Evolutionary conservation across 768 basidiomycete species (phyloP), one percentile per base, ranked within the genome.

Genomic region (Suillus hirtellus): DNA sequence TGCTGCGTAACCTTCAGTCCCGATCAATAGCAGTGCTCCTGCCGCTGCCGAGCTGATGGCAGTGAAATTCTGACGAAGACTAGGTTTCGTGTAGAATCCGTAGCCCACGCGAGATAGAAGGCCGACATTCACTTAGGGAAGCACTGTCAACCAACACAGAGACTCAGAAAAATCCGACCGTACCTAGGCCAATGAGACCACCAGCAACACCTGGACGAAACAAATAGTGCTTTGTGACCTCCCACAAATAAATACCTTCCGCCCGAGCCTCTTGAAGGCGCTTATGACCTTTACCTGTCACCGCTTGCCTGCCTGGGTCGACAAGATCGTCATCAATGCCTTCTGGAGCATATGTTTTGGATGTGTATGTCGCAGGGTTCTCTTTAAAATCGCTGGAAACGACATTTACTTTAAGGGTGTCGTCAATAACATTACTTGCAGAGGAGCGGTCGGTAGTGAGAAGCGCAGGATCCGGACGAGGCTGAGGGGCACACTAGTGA

Each of bases 191-290:
- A 64, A 92, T 67, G 35, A 92, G 76, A 49, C 92, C 90, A 34
- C 92, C 89, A 11, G 87, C 86, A 59, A 89, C 84, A 31, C 85
- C 85, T 15, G 90, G 90, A 35, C 84, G 81, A 63, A 92, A 76
- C 31, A 92, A 68, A 67, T 82, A 80, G 35, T 82, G 75, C 66
- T 85, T 86, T 4, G 82, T 73, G 31, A 79, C 66, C 10, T 80
- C 75, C 83, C 84, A 88, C 12, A 86, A 67, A 62, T 86, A 80
- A 59, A 76, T 71, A 35, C 82, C 81, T 70, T 88, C 86, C 37
- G 81, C 80, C 64, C 83, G 80, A 5, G 74, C 78, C 62, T 84
- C 79, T 58, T 81, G 73, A 47, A 77, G 56, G 31, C 73, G 74
- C 56, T 76, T 75, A 68, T 79, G 76, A 69, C 60, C 73, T 75